Conservation (phyloP, 345 rosid species). For the Brassica rapa region DNA sequence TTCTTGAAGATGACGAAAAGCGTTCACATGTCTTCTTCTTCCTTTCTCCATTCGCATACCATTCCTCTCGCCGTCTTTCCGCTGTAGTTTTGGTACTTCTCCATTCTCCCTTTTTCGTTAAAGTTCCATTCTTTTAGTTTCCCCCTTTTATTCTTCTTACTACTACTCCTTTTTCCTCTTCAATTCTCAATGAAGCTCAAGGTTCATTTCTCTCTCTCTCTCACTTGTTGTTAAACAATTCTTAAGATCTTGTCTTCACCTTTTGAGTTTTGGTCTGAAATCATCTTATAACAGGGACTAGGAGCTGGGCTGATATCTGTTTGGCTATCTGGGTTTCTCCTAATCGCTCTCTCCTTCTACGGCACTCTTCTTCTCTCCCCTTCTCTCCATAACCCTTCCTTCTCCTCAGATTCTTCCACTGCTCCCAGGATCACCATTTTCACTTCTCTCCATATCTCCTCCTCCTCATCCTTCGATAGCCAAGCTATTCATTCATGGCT, state of each 20-base stretch:
- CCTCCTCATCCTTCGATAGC: constrained; percentile 29
- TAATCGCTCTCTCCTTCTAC: constrained; percentile 71
- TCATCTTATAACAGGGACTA: constrained; percentile 43
- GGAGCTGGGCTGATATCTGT: constrained; percentile 61
- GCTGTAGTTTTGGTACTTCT: constrained; percentile 29
- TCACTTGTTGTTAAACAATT: neutral
- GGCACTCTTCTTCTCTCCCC: constrained; percentile 66
- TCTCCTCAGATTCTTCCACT: neutral
- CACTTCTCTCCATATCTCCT: constrained; percentile 52
- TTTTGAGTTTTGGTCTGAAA: constrained; percentile 13
- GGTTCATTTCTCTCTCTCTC: constrained; percentile 27
- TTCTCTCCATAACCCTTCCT: constrained; percentile 30
- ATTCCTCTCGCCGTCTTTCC: constrained; percentile 34
- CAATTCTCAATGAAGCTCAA: constrained; percentile 41
- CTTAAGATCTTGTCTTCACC: neutral
- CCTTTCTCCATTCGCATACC: constrained; percentile 1
- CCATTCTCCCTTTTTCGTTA: constrained; percentile 51
- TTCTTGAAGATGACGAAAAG: constrained; percentile 44
- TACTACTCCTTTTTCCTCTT: neutral
- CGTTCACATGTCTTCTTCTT: constrained; percentile 35
- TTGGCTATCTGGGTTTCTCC: constrained; percentile 74
- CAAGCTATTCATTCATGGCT: constrained; percentile 85
- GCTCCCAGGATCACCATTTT: constrained; percentile 64
- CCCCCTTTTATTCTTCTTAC: neutral
- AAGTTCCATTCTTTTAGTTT: constrained; percentile 39